Conservation (phyloP, 208 protist genomes). For the Angomonas ambiguus region DNA sequence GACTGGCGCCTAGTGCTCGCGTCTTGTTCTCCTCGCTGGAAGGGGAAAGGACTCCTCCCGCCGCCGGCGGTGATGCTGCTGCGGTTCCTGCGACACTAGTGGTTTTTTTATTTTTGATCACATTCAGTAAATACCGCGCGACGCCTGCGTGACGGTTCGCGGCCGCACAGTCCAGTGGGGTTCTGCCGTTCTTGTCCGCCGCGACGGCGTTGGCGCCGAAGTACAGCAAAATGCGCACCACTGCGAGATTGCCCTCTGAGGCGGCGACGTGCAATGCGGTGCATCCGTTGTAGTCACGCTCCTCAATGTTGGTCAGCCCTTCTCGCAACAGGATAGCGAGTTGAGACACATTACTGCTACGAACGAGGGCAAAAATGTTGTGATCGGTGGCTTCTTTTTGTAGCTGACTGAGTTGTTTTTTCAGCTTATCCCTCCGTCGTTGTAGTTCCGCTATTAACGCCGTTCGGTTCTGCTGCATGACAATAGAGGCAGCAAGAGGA, state of each 20-base stretch:
- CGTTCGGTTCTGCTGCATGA: slow-evolving; percentile 40
- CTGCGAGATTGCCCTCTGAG: slow-evolving; percentile 67
- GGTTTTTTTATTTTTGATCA: slow-evolving; percentile 35
- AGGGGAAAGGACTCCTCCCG: no score
- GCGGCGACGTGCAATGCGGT: slow-evolving; percentile 85
- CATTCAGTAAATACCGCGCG: slow-evolving; percentile 51
- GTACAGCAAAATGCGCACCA: slow-evolving; percentile 75
- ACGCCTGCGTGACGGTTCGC: slow-evolving; percentile 76
- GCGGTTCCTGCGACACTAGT: neutral
- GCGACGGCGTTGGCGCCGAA: slow-evolving; percentile 74
- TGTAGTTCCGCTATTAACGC: slow-evolving; percentile 68
- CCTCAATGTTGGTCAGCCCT: slow-evolving; percentile 56
- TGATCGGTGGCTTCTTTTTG: slow-evolving; percentile 46
- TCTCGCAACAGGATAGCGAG: slow-evolving; percentile 74
- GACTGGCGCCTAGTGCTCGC: neutral
- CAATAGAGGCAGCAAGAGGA: slow-evolving; percentile 18
- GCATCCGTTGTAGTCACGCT: slow-evolving; percentile 85
- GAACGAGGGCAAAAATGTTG: slow-evolving; percentile 83
- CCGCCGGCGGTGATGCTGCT: neutral
- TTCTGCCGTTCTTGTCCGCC: slow-evolving; percentile 67
- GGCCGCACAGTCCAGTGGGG: slow-evolving; percentile 79
- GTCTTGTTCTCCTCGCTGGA: neutral
- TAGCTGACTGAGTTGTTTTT: slow-evolving; percentile 43
- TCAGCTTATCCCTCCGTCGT: slow-evolving; percentile 48
- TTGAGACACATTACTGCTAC: slow-evolving; percentile 69